Base-by-base conservation (phyloP, 108 stramenopile genomes). In the Hondaea fermentalgiana region DNA sequence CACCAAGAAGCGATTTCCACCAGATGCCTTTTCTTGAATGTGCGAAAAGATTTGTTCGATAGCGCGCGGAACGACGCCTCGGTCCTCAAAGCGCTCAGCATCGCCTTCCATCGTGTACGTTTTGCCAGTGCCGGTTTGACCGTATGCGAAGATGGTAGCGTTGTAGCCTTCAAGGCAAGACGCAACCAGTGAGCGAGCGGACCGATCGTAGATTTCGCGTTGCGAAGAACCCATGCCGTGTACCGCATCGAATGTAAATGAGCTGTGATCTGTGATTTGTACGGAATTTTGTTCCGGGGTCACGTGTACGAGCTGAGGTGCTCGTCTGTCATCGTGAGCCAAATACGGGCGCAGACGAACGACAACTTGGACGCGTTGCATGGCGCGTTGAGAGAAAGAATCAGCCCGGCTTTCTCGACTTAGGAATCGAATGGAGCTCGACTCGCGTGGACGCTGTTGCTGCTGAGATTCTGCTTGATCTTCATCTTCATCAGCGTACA, bases 111-210 rank as follows among this genome's bases (percentile, higher is more conserved):
- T 95, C 25, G 94, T 95, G 93, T 92, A 94, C 4, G 96, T 97
- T 95, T 97, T 96, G 44, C 97, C 97, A 16, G 92, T 94, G 4
- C 96, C 97, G 88, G 97, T 98, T 94, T 99, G 97, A 4, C 97
- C 97, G 90, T 98, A 98, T 5, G 98, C 98, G 58, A 99, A 90
- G 45, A 97, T 94, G 5, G 98, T 98, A 12, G 98, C 97, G 93
- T 99, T 98, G 92, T 98, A 99, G 72, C 98, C 98, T 88, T 96
- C 93, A 87, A 95, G 83, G 83, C 90, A 93, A 60, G 89, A 92
- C 45, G 91, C 92, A 2, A 95, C 95, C 25, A 94, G 88, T 5
- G 88, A 69, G 60, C 91, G 87, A 2, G 94, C 95, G 0, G 93
- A 93, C 21, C 89, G 91, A 51, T 93, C 93, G 88, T 94, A 95